Conservation (phyloP, 305 asterid species). For the Solanum hybrid region DNA sequence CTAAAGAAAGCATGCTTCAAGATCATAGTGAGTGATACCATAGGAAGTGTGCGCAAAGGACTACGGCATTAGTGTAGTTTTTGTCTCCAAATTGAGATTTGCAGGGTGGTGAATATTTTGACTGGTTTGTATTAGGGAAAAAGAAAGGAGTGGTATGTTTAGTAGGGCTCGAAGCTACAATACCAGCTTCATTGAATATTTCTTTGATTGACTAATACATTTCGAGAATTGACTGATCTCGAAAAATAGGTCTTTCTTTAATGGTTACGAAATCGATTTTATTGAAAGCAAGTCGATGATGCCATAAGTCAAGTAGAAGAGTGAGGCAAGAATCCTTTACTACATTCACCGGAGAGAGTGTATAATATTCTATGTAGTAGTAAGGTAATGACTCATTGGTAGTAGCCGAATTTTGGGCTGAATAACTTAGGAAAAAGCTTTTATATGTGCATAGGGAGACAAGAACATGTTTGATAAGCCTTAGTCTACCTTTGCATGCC, state of each 20-base stretch:
- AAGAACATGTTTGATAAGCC: neutral
- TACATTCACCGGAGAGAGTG: neutral
- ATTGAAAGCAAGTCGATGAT: neutral
- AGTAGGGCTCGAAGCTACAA: neutral
- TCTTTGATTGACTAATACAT: neutral
- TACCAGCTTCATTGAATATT: neutral
- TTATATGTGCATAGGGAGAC: neutral
- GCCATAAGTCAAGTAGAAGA: neutral
- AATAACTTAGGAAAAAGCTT: neutral
- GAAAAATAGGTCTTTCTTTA: neutral
- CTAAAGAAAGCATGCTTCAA: neutral
- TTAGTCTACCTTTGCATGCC: neutral
- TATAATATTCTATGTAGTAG: neutral
- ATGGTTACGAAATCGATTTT: neutral
- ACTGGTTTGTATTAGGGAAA: neutral
- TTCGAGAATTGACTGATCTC: neutral
- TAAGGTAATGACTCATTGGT: neutral
- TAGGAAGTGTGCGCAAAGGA: neutral
- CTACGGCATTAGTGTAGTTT: neutral
- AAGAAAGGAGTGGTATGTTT: neutral
- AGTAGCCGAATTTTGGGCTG: neutral
- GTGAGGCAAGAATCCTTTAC: neutral
- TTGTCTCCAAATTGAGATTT: neutral
- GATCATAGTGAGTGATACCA: neutral
- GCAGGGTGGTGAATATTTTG: neutral